Percentiles rank a stretch among this genome's conserved stretches.
phyloP scores from a whole-genome alignment of 805 yeast species.

The Zygotorulaspora chibaensis region DNA sequence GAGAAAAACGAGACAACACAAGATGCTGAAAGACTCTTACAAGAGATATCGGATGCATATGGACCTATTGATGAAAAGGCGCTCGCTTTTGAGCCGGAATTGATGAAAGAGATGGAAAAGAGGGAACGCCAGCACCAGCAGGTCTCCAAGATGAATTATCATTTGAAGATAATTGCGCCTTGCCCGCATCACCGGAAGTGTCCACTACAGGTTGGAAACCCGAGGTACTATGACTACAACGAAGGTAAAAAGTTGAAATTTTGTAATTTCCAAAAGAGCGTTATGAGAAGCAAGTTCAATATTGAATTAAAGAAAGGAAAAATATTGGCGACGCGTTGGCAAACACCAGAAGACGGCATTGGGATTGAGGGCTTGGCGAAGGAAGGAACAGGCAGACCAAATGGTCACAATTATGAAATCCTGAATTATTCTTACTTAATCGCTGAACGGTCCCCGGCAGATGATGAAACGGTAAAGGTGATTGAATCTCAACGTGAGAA shows the following conservation, averaged over 20 bases:
- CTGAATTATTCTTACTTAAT: conserved; percentile 74
- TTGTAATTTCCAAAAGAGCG: conserved; percentile 68
- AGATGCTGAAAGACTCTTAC: conserved; percentile 4
- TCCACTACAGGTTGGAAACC: conserved; percentile 77
- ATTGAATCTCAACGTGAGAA: conserved; percentile 42
- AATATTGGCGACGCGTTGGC: conserved; percentile 69
- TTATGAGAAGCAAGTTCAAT: conserved; percentile 74
- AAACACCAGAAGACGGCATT: conserved; percentile 47
- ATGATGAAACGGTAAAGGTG: conserved; percentile 37
- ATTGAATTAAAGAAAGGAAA: conserved; percentile 83
- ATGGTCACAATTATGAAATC: conserved; percentile 63
- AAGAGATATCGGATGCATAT: conserved; percentile 26
- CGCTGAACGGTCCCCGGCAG: conserved; percentile 53
- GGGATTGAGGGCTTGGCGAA: conserved; percentile 43
- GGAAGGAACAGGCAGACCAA: conserved; percentile 72
- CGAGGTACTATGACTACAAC: conserved; percentile 53
- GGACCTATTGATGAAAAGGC: conserved; percentile 45
- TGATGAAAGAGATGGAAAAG: conserved; percentile 18
- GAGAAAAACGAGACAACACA: conserved; percentile 3
- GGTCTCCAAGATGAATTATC: conserved; percentile 39
- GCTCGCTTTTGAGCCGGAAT: conserved; percentile 45
- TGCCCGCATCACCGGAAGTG: conserved; percentile 85
- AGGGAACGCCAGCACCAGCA: conserved; percentile 10
- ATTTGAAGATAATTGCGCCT: conserved; percentile 75
- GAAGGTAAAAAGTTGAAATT: conserved; percentile 61